Conservation (phyloP, 257 asterid species). For the Paulownia fortunei region DNA sequence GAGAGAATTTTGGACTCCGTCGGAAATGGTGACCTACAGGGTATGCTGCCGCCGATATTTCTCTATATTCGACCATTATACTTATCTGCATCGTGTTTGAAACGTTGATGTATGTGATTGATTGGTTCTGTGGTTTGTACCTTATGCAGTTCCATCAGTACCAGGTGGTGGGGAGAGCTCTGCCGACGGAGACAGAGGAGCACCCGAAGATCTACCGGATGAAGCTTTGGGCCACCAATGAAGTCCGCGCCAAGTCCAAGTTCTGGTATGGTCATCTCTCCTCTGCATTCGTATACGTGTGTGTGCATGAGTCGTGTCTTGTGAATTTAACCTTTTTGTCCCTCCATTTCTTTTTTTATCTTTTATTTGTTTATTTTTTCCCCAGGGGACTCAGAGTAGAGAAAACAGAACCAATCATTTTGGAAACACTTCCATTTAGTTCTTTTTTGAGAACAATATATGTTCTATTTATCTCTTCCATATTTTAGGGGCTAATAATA, state of each 20-base stretch:
- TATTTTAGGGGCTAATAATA: background rate
- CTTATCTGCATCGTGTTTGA: background rate
- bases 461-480: background rate
- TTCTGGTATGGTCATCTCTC: slow-evolving; percentile 58
- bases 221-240: slow-evolving; percentile 97
- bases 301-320: background rate
- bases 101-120: background rate
- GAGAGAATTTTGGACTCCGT: background rate
- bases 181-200: slow-evolving; percentile 81
- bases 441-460: background rate
- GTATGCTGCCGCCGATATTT: slow-evolving; percentile 25
- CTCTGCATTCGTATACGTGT: background rate
- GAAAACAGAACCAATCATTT: background rate
- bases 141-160: slow-evolving; percentile 77
- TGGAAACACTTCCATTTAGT: background rate
- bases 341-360: no score
- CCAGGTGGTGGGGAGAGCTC: slow-evolving; percentile 95
- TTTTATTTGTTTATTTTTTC: background rate
- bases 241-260: slow-evolving; percentile 92
- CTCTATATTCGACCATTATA: background rate
- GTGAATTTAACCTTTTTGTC: background rate
- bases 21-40: slow-evolving; percentile 56
- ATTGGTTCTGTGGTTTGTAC: slow-evolving; percentile 15
- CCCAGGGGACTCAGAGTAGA: background rate
- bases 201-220: slow-evolving; percentile 90